A percentile compares a stretch with the other conserved stretches of the same genome.
phyloP scores from a whole-genome alignment of 2,329 filamentous ascomycete genomes.

The Penicillium decumbens region DNA sequence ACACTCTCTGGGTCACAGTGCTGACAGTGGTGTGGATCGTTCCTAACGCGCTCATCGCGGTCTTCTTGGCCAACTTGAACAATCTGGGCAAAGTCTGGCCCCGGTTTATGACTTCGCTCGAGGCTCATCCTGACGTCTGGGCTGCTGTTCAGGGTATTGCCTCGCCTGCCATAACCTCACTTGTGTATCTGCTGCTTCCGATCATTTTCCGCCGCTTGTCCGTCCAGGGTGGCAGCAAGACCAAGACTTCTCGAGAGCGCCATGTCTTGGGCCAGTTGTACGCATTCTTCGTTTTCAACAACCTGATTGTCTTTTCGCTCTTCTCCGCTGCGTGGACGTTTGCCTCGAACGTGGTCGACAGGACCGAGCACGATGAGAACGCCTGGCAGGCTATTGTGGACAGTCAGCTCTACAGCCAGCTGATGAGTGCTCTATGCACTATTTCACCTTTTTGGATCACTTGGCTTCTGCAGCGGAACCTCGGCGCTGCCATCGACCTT shows the following conservation, averaged over 20 bases:
- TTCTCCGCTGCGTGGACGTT: conserved; percentile 80
- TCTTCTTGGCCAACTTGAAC: conserved; percentile 81
- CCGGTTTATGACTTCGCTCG: conserved; percentile 64
- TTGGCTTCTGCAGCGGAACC: conserved; percentile 85
- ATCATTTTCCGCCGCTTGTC: conserved; percentile 86
- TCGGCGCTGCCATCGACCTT: conserved; percentile 91
- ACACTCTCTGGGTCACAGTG: conserved; percentile 75
- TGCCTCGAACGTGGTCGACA: conserved; percentile 59
- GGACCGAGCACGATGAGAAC: conserved; percentile 54
- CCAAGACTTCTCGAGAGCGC: conserved; percentile 85
- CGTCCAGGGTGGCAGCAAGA: conserved; percentile 77
- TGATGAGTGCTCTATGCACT: conserved; percentile 71
- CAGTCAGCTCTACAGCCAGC: conserved; percentile 56
- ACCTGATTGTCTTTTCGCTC: conserved; percentile 85
- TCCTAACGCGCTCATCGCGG: conserved; percentile 88
- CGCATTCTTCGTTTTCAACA: conserved; percentile 96
- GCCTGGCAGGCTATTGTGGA: conserved; percentile 66
- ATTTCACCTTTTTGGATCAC: conserved; percentile 92
- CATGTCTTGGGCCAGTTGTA: conserved; percentile 90
- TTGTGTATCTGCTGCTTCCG: conserved; percentile 81
- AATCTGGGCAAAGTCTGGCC: conserved; percentile 79
- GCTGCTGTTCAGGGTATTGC: conserved; percentile 86
- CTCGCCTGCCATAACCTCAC: conserved; percentile 79
- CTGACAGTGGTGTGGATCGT: conserved; percentile 83
- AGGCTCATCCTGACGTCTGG: conserved; percentile 64